Conservation (phyloP, 305 asterid species). For the Petunia hybrid region DNA sequence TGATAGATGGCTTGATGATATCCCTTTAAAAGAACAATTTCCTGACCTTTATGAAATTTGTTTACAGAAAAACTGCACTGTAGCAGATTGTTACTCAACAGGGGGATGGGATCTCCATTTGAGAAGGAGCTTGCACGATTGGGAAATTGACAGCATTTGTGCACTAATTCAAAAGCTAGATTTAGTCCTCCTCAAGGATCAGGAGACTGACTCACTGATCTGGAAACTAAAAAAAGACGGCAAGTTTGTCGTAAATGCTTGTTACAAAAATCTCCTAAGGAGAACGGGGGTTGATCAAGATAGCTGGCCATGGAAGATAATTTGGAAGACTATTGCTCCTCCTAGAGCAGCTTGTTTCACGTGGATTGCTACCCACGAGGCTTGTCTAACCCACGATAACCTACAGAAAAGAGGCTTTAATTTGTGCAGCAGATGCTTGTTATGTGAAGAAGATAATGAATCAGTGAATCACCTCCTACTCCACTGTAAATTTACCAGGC, state of each 20-base stretch:
- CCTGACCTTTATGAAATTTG: not conserved
- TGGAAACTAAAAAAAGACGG: not conserved
- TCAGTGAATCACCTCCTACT: not conserved
- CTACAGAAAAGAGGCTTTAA: too few relatives aligned
- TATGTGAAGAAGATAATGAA: too few relatives aligned
- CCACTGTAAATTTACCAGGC: not conserved
- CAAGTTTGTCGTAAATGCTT: not conserved
- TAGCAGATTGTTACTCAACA: not conserved
- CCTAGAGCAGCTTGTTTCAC: too few relatives aligned
- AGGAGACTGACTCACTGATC: not conserved
- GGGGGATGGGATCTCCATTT: not conserved
- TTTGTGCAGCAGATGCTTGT: too few relatives aligned
- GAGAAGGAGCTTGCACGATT: not conserved
- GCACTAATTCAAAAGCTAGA: not conserved
- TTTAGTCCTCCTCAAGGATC: not conserved
- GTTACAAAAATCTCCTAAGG: not conserved
- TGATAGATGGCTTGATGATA: not conserved
- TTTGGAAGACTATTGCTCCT: too few relatives aligned
- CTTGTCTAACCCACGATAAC: too few relatives aligned
- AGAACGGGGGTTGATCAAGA: not conserved
- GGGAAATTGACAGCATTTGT: not conserved
- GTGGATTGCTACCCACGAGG: too few relatives aligned
- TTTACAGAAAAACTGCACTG: not conserved
- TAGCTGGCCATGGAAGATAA: not conserved
- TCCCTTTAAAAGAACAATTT: not conserved